Base-by-base conservation (phyloP, 179 eudicot genomes). In the Beta macrorhiza region DNA sequence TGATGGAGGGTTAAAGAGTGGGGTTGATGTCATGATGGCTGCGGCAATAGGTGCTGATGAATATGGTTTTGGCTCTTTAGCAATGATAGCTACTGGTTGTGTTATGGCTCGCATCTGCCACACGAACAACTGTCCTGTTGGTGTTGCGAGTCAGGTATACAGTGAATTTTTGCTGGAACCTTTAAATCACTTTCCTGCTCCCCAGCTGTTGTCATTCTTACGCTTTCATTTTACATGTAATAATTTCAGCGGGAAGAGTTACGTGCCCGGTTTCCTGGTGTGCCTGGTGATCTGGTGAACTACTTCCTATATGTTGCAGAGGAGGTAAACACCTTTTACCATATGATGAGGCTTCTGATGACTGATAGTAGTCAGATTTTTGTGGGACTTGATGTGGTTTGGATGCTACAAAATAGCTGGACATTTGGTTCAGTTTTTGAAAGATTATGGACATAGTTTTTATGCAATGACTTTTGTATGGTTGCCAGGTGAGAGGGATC, bases 41-140 rank as follows among this genome's bases (percentile, higher is more conserved):
- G 97, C 99, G 68, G 93, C 97, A 85, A 94, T 96, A 98, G 99
- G 99, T 79, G 99, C 97, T 76, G 99, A 96, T 86, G 99, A 96
- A 72, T 96, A 94, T 86, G 99, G 99, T 73, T 96, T 96, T 89
- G 99, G 99, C 85, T 96, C 99, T 68, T 84, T 96, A 75, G 99
- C 99, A 25, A 96, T 96, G 99, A 96, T 96, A 80, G 99, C 99
- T 82, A 96, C 99, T 80, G 99, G 99, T 42, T 96, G 99, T 85
- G 91, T 96, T 58, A 96, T 96, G 99, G 99, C 99, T 83, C 97
- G 99, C 75, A 96, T 96, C 70, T 96, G 99, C 90, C 99, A 96
- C 86, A 96, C 99, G 32, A 96, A 96, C 81, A 96, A 96, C 85
- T 96, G 99, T 84, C 99, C 99, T 72, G 99, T 96, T 89, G 99